These are phyloP conservation scores for Xylariaceae sp. DNA, from an alignment of 2,329 filamentous ascomycete genomes.

Conservation along the genomic window DNA sequence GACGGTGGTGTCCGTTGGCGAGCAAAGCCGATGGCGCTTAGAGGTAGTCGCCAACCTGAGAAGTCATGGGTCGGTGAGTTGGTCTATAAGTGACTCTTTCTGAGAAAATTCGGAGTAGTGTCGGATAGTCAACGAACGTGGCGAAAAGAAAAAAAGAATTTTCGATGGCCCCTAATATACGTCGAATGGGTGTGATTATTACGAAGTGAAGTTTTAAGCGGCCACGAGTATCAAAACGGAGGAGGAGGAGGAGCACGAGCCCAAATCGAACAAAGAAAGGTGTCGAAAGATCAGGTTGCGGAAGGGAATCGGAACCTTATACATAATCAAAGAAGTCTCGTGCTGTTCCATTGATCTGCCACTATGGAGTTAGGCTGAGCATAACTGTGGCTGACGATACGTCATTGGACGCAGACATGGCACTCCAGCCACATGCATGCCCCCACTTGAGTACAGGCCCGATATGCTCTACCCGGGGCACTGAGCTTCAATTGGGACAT, in stretches of 20 bases:
- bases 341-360: conserved; percentile 17
- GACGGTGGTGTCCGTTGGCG: conserved; percentile 14
- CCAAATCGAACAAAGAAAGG: conserved; percentile 20
- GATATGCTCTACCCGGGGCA: too few relatives aligned
- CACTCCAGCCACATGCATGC: conserved; percentile 4
- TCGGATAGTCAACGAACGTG: background rate
- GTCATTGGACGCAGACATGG: conserved; percentile 15
- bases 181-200: background rate
- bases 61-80: conserved; percentile 29
- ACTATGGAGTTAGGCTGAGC: conserved; percentile 7
- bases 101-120: background rate
- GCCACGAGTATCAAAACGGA: conserved; percentile 18
- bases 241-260: conserved; percentile 18
- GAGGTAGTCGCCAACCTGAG: conserved; percentile 21
- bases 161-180: background rate
- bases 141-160: background rate
- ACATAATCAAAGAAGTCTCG: conserved; percentile 23
- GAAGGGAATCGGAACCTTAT: conserved; percentile 16
- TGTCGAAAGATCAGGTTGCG: conserved; percentile 17
- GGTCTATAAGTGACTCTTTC: conserved; percentile 22
- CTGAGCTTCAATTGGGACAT: background rate
- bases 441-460: background rate
- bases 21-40: conserved; percentile 23
- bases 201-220: background rate
- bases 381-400: conserved; percentile 20